These are phyloP conservation scores for Corylus avellana DNA, from an alignment of 306 rosid genomes.

Conservation along the genomic window DNA sequence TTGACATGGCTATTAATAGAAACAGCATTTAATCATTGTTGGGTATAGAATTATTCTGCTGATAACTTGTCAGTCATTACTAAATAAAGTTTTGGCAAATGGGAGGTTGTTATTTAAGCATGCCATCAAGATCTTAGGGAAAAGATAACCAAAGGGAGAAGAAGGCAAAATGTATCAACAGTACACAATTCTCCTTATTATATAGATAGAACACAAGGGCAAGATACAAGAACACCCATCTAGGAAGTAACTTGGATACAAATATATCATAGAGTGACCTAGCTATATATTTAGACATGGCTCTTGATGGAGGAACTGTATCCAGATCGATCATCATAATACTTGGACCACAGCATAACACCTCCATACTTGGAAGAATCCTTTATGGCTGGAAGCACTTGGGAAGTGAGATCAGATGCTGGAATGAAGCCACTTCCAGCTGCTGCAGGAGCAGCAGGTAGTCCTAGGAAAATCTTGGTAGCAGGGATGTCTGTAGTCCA, in stretches of 20 bases:
- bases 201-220: background rate
- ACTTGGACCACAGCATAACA: slow-evolving; percentile 7
- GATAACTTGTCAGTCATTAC: no score
- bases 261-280: background rate
- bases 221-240: background rate
- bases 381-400: slow-evolving; percentile 10
- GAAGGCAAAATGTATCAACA: background rate
- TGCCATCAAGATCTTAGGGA: no score
- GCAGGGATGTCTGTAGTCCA: slow-evolving; percentile 13
- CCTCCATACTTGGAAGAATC: slow-evolving; percentile 5
- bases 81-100: no score
- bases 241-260: background rate
- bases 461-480: slow-evolving; percentile 6
- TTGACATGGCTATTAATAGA: no score
- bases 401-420: slow-evolving; percentile 1
- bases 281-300: background rate
- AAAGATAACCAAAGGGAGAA: background rate
- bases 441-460: slow-evolving; percentile 18
- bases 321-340: slow-evolving; percentile 2
- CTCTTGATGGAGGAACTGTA: slow-evolving; percentile 1
- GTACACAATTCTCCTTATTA: background rate
- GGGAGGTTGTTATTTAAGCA: no score
- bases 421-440: slow-evolving; percentile 15
- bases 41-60: no score
- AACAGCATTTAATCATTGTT: no score